These are phyloP conservation scores for Aspergillus terreus DNA, from an alignment of 2,329 filamentous ascomycete species.

Conservation along the genomic window DNA sequence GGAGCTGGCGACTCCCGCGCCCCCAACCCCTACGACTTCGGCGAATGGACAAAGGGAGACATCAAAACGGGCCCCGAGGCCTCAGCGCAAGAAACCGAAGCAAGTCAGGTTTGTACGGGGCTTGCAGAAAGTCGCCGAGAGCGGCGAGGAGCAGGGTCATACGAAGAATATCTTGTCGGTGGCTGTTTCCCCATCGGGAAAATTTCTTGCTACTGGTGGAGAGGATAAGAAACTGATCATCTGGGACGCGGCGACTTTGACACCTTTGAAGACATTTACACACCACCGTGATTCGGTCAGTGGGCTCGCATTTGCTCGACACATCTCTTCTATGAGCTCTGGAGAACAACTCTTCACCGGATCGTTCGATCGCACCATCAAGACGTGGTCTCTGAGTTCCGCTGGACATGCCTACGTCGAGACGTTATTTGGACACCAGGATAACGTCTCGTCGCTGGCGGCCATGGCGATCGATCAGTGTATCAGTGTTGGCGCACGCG, in stretches of 20 bases:
- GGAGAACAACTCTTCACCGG: constrained; percentile 86
- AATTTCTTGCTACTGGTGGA: constrained; percentile 86
- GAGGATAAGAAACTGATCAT: constrained; percentile 80
- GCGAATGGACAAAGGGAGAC: constrained; percentile 61
- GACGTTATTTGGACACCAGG: constrained; percentile 93
- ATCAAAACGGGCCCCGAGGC: constrained; percentile 56
- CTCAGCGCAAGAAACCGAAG: constrained; percentile 43
- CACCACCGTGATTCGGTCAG: constrained; percentile 89
- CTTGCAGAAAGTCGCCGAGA: constrained; percentile 38
- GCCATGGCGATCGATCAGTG: constrained; percentile 83
- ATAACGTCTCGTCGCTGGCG: constrained; percentile 79
- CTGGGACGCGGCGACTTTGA: constrained; percentile 77
- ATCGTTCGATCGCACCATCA: constrained; percentile 87
- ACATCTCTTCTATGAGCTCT: constrained; percentile 55
- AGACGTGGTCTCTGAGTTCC: constrained; percentile 75
- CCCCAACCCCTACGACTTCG: constrained; percentile 36
- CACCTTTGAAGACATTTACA: constrained; percentile 76
- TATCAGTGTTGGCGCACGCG: constrained; percentile 82
- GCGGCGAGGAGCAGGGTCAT: constrained; percentile 63
- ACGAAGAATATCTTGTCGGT: constrained; percentile 76
- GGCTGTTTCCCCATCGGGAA: constrained; percentile 83
- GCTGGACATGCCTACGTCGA: constrained; percentile 92
- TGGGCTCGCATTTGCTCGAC: constrained; percentile 77
- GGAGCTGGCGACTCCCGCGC: constrained; percentile 61
- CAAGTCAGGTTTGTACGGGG: constrained; percentile 48